Percentiles rank a stretch among this genome's conserved stretches.
Evolutionary conservation across 805 yeast genomes (phyloP).

Genomic region (Spathaspora boniae): DNA sequence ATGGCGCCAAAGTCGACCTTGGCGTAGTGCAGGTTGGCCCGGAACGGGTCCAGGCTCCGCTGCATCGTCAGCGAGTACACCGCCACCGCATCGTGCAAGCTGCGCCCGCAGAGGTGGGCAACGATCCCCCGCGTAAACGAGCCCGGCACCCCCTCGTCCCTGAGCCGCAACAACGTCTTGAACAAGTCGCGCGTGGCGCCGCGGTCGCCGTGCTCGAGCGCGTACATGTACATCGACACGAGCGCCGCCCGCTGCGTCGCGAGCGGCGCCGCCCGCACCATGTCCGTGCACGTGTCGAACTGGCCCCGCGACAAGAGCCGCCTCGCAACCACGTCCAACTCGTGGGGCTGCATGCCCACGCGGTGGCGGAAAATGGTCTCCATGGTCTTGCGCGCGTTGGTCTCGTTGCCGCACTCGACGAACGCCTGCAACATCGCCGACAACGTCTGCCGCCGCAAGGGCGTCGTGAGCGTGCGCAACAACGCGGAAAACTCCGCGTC

Average conservation of each 20-base stretch:
- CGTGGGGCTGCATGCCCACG: conserved; percentile 22
- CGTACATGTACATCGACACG: conserved; percentile 18
- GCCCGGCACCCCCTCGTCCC: too few species aligned
- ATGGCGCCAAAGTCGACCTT: too few species aligned
- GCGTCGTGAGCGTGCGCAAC: conserved; percentile 22
- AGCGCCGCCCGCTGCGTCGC: conserved; percentile 23
- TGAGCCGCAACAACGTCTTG: too few species aligned
- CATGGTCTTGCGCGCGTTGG: conserved; percentile 26
- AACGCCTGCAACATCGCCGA: conserved; percentile 31
- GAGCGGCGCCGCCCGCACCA: conserved; percentile 18
- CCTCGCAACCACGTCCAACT: conserved; percentile 23
- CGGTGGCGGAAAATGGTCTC: conserved; percentile 26
- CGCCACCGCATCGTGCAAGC: too few species aligned
- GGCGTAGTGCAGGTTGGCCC: too few species aligned
- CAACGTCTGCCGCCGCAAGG: conserved; percentile 30
- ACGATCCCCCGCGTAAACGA: too few species aligned
- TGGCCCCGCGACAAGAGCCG: conserved; percentile 24
- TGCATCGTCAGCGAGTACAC: too few species aligned
- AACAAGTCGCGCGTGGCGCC: too few species aligned
- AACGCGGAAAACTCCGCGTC: conserved; percentile 15
- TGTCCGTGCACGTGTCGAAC: conserved; percentile 20
- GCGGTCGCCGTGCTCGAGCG: conserved; percentile 8
- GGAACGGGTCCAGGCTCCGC: too few species aligned
- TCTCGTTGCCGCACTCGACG: conserved; percentile 22
- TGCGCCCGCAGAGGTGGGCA: too few species aligned